Percentiles rank a stretch among this genome's conserved stretches.
Conservation (phyloP, 75 land plant genomes). For the Picea glauca region DNA sequence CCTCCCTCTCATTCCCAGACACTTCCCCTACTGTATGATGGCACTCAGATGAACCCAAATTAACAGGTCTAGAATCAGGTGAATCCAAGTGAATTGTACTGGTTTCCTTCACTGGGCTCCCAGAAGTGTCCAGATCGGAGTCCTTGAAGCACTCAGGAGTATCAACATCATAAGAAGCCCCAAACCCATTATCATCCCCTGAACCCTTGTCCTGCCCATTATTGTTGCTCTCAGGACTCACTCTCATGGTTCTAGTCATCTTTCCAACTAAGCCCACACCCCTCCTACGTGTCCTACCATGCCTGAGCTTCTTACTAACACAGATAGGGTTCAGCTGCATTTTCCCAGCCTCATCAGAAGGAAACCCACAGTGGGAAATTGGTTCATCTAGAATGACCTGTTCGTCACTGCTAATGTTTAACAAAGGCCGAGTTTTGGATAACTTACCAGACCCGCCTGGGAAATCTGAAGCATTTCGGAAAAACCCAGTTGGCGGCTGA, state of each 20-base stretch:
- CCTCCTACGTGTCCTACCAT: slow-evolving; percentile 12
- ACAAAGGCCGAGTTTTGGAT: not conserved
- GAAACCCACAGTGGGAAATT: not conserved
- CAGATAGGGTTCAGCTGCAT: slow-evolving; percentile 8
- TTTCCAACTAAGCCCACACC: not conserved
- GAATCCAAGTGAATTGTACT: slow-evolving; percentile 13
- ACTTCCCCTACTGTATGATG: not conserved
- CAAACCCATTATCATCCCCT: slow-evolving; percentile 16
- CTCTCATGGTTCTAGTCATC: slow-evolving; percentile 1
- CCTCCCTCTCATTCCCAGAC: not conserved
- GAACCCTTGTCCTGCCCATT: slow-evolving; percentile 11
- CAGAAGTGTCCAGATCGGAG: slow-evolving; percentile 22
- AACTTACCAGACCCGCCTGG: not conserved
- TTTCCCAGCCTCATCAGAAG: not conserved
- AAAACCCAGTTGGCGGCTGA: not conserved
- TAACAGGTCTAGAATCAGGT: slow-evolving; percentile 8
- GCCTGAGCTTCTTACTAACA: slow-evolving; percentile 14
- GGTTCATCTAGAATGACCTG: not conserved
- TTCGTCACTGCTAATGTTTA: slow-evolving; percentile 8
- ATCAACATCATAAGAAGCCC: slow-evolving; percentile 8
- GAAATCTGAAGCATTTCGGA: slow-evolving; percentile 2
- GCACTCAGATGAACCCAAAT: slow-evolving; percentile 8
- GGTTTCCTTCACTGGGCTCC: slow-evolving; percentile 10
- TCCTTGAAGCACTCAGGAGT: slow-evolving; percentile 20
- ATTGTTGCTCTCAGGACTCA: not conserved